Evolutionary conservation across 306 rosid genomes (phyloP).

Genomic region (Quercus rubra): DNA sequence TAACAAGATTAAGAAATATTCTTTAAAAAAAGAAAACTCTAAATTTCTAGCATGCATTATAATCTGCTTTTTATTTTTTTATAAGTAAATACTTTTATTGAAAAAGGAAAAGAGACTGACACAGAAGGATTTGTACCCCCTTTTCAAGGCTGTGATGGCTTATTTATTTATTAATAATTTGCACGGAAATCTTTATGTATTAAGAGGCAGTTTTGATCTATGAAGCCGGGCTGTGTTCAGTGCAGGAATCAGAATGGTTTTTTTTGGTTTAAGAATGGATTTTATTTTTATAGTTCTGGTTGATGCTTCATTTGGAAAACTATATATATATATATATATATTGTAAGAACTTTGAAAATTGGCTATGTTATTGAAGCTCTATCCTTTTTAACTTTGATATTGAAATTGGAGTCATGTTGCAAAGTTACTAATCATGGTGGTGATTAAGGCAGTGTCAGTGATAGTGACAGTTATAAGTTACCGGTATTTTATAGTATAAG

Average conservation of each 20-base stretch:
- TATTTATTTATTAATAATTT: not conserved
- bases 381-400: not conserved
- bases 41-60: not conserved
- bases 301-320: not conserved
- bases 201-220: not conserved
- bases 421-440: not conserved
- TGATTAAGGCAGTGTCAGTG: not conserved
- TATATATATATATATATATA: not conserved
- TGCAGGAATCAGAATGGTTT: not conserved
- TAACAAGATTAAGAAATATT: not conserved
- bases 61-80: not conserved
- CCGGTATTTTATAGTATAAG: not conserved
- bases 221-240: not conserved
- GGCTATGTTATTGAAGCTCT: not conserved
- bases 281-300: not conserved
- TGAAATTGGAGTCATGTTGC: not conserved
- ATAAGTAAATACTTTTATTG: no score
- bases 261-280: no score
- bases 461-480: not conserved
- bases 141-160: not conserved
- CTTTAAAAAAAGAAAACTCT: not conserved
- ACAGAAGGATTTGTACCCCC: no score
- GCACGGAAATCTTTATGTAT: not conserved
- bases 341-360: not conserved
- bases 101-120: no score